Base-by-base conservation (phyloP, 495 filamentous ascomycete species). In the Hypoxylon lienhwacheense region DNA sequence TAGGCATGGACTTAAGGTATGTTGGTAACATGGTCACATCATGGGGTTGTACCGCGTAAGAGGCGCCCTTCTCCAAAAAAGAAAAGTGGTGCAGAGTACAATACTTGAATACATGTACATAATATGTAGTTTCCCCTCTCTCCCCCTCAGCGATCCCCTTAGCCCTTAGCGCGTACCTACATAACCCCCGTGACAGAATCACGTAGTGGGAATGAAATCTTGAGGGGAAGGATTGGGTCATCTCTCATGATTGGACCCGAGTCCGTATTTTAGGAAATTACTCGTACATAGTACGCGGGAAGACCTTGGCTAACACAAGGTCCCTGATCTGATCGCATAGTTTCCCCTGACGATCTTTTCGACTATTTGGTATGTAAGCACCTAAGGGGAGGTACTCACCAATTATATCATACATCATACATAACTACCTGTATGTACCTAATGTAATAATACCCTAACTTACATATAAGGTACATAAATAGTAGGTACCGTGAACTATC, bases 171-270 rank as follows among this genome's bases (percentile, higher is more conserved):
- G 33, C 50, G 45, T 51, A 32, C 40, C 45, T n/a, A n/a, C n/a
- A n/a, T n/a, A n/a, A n/a, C n/a, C n/a, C 57, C 32, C 57, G 45
- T 54, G 56, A 54, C 40, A n/a, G 39, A 37, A 50, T 60, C 56
- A 54, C 45, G 39, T 39, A 36, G 45, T 31, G 34, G 24, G 32
- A 19, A 47, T 36, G 10, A 35, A 37, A 42, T 36, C 21, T 47
- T 46, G 31, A 42, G 47, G 42, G 49, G 20, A 5, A 36, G n/a
- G n/a, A 48, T 31, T 16, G 7, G 3, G 25, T 47, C 20, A 3
- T 2, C 25, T 16, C 10, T 17, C 24, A 21, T 59, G 42, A 53
- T 59, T 53, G 55, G 55, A 28, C 37, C 37, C 32, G 44, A 48
- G 48, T 40, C 26, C 39, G 48, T 33, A 24, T 42, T 19, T 19